These are phyloP conservation scores for Lipomyces lipofer DNA, from an alignment of 805 yeast species.

Conservation along the genomic window DNA sequence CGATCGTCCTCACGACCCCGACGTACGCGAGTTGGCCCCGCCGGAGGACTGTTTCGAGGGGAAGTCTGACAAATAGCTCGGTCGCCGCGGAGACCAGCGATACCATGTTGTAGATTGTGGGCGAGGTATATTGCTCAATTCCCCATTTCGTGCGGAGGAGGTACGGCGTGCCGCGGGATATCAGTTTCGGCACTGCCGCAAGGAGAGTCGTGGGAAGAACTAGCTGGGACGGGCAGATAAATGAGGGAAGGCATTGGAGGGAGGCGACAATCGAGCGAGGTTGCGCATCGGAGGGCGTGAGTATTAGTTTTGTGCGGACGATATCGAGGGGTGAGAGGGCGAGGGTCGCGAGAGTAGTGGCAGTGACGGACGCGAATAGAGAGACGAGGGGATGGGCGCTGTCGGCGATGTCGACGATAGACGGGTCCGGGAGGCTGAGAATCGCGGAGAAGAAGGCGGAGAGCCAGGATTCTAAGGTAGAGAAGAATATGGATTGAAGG, in stretches of 20 bases:
- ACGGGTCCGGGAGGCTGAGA: conserved; percentile 83
- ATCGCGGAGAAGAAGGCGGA: conserved; percentile 84
- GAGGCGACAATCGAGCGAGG: conserved; percentile 73
- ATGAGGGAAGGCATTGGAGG: conserved; percentile 52
- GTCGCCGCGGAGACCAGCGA: conserved; percentile 61
- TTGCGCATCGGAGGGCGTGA: conserved; percentile 57
- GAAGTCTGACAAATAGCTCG: conserved; percentile 75
- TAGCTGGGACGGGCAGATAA: conserved; percentile 59
- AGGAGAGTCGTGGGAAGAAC: conserved; percentile 68
- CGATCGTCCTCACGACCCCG: conserved; percentile 49
- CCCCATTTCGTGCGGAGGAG: conserved; percentile 59
- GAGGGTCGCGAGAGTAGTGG: conserved; percentile 71
- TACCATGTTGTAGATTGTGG: conserved; percentile 57
- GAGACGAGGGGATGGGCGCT: conserved; percentile 73
- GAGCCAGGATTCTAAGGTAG: conserved; percentile 86
- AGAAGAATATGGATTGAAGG: conserved; percentile 68
- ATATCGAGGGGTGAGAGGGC: conserved; percentile 78
- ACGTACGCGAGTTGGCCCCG: conserved; percentile 78
- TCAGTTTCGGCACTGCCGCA: conserved; percentile 58
- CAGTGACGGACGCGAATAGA: conserved; percentile 65
- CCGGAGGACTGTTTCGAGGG: conserved; percentile 81
- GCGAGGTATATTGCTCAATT: conserved; percentile 65
- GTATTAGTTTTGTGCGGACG: conserved; percentile 72
- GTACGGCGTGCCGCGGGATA: conserved; percentile 67
- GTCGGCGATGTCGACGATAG: conserved; percentile 76